Conservation (phyloP, 2,329 filamentous ascomycete genomes). For the Daldinia eschscholtzii region DNA sequence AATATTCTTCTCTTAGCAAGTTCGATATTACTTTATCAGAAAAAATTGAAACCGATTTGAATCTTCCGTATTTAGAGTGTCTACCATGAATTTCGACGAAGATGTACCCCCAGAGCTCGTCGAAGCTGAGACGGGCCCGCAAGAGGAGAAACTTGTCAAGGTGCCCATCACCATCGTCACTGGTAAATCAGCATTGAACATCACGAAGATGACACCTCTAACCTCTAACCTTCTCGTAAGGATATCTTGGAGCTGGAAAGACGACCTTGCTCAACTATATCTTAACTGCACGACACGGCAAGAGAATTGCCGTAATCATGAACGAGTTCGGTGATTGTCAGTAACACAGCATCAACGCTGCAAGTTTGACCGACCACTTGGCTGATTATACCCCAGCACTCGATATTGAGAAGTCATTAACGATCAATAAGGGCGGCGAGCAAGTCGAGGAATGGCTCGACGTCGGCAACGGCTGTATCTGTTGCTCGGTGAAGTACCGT, state of each 20-base stretch:
- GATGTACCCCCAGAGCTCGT: conserved; percentile 75
- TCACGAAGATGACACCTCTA: conserved; percentile 20
- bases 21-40: background rate
- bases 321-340: conserved; percentile 90
- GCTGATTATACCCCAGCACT: conserved; percentile 67
- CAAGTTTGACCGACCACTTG: background rate
- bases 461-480: conserved; percentile 96
- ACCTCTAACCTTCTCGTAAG: conserved; percentile 59
- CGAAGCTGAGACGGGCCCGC: conserved; percentile 50
- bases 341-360: conserved; percentile 48
- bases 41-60: background rate
- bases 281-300: conserved; percentile 92
- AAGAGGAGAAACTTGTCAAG: conserved; percentile 69
- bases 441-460: conserved; percentile 95
- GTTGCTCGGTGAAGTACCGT: conserved; percentile 90
- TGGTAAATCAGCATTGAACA: conserved; percentile 59
- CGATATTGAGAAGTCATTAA: conserved; percentile 96
- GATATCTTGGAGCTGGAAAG: conserved; percentile 95
- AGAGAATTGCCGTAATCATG: conserved; percentile 97
- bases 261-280: conserved; percentile 97
- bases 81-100: conserved; percentile 72
- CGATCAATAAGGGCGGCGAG: conserved; percentile 85
- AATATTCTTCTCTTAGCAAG: conserved; percentile 3
- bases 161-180: conserved; percentile 90
- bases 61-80: background rate